phyloP scores from a whole-genome alignment of 192 early-diverging fungal genomes.

The Helicostylum pulchrum region DNA sequence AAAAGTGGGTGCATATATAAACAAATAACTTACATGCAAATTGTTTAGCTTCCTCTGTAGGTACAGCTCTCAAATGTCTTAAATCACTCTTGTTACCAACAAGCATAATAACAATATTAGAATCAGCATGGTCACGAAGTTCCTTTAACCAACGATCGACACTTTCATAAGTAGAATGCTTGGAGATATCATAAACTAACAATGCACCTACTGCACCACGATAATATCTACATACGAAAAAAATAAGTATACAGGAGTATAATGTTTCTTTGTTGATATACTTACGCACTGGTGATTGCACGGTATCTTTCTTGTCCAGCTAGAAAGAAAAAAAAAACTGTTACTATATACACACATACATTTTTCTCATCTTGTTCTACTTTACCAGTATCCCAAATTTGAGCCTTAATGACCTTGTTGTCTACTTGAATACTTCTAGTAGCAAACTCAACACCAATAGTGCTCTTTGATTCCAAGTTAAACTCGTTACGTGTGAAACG shows the following conservation, averaged over 20 bases:
- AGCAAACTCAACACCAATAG: conserved; percentile 99
- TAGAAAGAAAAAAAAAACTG: conserved; percentile 15
- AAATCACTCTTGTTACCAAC: conserved; percentile 99
- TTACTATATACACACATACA: not conserved
- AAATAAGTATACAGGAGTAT: not conserved
- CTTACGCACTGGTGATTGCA: conserved; percentile 71
- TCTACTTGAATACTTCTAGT: conserved; percentile 96
- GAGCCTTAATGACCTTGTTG: conserved; percentile 96
- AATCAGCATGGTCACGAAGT: conserved; percentile 92
- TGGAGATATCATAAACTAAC: conserved; percentile 96
- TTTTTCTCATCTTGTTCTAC: not conserved
- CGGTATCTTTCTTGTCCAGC: conserved; percentile 76
- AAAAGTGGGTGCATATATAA: conserved; percentile 2
- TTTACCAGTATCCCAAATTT: conserved; percentile 98
- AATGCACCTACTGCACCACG: conserved; percentile 95
- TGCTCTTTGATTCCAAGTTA: conserved; percentile 96
- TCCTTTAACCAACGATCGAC: conserved; percentile 98
- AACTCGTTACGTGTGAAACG: conserved; percentile 99
- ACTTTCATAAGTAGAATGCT: conserved; percentile 92
- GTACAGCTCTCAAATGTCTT: conserved; percentile 90
- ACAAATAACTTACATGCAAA: conserved; percentile 71
- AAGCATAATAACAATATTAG: conserved; percentile 98
- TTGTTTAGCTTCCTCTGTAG: conserved; percentile 95
- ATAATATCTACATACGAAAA: conserved; percentile 66
- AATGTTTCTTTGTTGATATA: not conserved